Percentiles rank a stretch among this genome's conserved stretches.
Conservation (phyloP, 192 early-diverging fungal genomes). For the Coemansia biformis region DNA sequence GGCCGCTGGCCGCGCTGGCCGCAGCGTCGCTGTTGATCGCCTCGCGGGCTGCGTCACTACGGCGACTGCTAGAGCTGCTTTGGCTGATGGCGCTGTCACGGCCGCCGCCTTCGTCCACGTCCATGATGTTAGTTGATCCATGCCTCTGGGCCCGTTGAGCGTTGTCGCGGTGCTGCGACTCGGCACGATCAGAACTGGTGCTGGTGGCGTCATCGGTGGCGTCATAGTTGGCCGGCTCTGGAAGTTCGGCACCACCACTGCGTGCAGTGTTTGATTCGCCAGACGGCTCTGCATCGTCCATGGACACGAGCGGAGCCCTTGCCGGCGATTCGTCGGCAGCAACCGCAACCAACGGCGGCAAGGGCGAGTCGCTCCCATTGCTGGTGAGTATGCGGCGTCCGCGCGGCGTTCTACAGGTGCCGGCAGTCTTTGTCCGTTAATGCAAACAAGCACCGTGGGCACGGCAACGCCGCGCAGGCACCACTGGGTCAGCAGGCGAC, state of each 20-base stretch:
- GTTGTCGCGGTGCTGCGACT: neutral
- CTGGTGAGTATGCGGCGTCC: neutral
- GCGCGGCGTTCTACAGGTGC: conserved; percentile 10
- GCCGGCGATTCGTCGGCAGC: neutral
- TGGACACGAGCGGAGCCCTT: conserved; percentile 3
- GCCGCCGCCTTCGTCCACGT: conserved; percentile 3
- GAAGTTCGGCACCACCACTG: too few relatives aligned
- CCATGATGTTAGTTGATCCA: conserved; percentile 1
- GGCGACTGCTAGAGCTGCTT: neutral
- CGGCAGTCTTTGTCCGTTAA: neutral
- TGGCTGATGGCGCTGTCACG: neutral
- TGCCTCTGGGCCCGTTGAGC: neutral
- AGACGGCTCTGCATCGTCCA: neutral
- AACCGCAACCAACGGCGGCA: conserved; percentile 9
- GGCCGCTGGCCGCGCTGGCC: neutral
- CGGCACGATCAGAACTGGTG: too few relatives aligned
- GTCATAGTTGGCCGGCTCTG: too few relatives aligned
- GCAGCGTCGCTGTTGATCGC: conserved; percentile 1
- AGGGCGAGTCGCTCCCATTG: conserved; percentile 1
- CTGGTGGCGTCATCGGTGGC: too few relatives aligned
- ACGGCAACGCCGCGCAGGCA: too few relatives aligned
- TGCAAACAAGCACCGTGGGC: too few relatives aligned
- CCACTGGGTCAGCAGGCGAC: too few relatives aligned
- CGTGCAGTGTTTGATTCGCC: too few relatives aligned
- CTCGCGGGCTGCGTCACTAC: too few relatives aligned